Evolutionary conservation across 140 eudicot species (phyloP).

Genomic region (Ambrosia hybrid): DNA sequence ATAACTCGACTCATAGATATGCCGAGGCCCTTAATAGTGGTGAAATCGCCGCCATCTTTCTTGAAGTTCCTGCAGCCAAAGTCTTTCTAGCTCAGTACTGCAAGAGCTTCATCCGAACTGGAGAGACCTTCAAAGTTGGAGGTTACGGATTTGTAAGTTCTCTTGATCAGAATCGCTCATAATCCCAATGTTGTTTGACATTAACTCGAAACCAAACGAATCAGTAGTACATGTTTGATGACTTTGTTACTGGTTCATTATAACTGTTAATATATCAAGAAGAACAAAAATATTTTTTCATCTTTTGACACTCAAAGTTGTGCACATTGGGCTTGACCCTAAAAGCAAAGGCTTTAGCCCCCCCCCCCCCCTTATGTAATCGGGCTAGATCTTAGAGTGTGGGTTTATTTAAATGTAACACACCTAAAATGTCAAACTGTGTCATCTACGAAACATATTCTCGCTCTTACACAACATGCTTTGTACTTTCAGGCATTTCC

Average conservation of each 20-base stretch:
- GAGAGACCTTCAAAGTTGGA: constrained; percentile 51
- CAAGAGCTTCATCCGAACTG: constrained; percentile 44
- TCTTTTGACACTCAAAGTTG: not conserved
- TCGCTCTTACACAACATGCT: not conserved
- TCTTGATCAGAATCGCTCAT: constrained; percentile 1
- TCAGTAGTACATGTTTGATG: not conserved
- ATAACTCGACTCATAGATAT: constrained; percentile 31
- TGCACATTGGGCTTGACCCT: too few species aligned
- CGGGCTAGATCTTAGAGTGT: too few species aligned
- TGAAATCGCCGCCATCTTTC: constrained; percentile 49
- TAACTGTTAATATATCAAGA: not conserved
- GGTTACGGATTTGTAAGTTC: constrained; percentile 54
- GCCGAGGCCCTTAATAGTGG: constrained; percentile 44
- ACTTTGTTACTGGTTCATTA: not conserved
- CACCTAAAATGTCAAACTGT: too few species aligned
- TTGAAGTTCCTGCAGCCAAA: constrained; percentile 51
- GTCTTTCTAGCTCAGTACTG: constrained; percentile 58
- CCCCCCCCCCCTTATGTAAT: too few species aligned
- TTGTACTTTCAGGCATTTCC: constrained; percentile 45
- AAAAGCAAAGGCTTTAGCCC: too few species aligned
- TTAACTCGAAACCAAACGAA: not conserved
- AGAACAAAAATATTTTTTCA: not conserved
- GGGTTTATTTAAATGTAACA: too few species aligned
- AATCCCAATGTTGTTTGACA: not conserved
- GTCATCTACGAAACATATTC: too few species aligned